Base-by-base conservation (phyloP, 1,139 yeast species). In the Zygotorulaspora mrakii region DNA sequence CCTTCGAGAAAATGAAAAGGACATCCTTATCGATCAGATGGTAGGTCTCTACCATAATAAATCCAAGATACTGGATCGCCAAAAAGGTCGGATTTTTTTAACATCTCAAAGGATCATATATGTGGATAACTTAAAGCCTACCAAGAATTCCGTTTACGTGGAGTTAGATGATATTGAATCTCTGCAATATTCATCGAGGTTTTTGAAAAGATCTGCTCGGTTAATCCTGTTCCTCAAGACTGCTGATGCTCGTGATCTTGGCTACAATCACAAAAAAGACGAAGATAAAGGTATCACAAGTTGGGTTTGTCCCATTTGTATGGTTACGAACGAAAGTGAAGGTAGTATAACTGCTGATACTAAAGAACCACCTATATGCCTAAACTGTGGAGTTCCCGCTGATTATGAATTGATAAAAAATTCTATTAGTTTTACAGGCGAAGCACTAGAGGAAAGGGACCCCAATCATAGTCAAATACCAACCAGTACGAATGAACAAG, bases 261-360 rank as follows among this genome's bases (percentile, higher is more conserved):
- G 41, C 34, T 32, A 30, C 32, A 37, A 37, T 18, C 26, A 39
- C 12, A 46, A 48, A 23, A n/a, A 28, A 3, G 36, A 35, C 1
- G 13, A 30, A 1, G 38, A 33, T 8, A 29, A 31, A 9, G 45
- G 66, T n/a, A 70, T 35, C 2, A 44, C 49, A 3, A 33, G 73
- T 20, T 89, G 96, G 96, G 73, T 75, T 1, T 89, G 97, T 60
- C 81, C 84, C 9, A 88, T 89, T 3, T 89, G 97, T 60, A 80
- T 80, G 30, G 82, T 72, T 52, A 71, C 80, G 17, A 88, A 88
- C 56, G 68, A 68, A 18, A 59, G 77, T 3, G 56, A 64, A 1
- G 52, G 65, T 2, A 64, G 62, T 11, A 58, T 68, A 21, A 67
- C 66, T 28, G 57, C 64, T 23, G 61, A 63, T 3, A 53, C 57